phyloP scores from a whole-genome alignment of 164 flowering plant genomes.

The Santalum album region DNA sequence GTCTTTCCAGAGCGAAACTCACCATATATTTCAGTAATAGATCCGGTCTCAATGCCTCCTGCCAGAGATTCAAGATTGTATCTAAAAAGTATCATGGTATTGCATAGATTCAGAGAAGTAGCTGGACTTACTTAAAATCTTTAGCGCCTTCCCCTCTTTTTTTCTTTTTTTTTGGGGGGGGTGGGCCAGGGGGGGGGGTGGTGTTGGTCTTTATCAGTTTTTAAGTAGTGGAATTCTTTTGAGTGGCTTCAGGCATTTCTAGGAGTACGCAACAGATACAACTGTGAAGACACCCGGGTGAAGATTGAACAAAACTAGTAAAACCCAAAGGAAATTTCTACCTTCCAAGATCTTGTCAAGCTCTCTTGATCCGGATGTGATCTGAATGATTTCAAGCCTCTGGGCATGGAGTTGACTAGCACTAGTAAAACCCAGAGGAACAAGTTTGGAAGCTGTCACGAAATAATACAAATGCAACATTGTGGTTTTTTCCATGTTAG shows the following conservation, averaged over 20 bases:
- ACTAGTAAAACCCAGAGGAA: constrained; percentile 92
- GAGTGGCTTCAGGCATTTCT: no score
- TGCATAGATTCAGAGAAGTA: no score
- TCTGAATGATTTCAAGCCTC: constrained; percentile 81
- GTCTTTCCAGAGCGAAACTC: constrained; percentile 96
- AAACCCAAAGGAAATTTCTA: constrained; percentile 5
- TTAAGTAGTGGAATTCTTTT: no score
- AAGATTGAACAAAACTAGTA: no score
- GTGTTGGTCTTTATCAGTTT: no score
- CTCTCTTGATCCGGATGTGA: constrained; percentile 87
- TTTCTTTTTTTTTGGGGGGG: no score
- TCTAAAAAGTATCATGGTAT: not conserved
- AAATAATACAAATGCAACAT: constrained; percentile 7
- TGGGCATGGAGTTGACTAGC: constrained; percentile 91
- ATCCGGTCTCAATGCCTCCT: constrained; percentile 95
- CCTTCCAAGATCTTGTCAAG: constrained; percentile 91
- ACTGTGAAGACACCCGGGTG: no score
- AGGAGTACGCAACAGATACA: no score
- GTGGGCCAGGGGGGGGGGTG: no score
- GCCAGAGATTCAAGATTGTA: constrained; percentile 11
- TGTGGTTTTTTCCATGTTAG: no score
- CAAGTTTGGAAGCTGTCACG: constrained; percentile 68
- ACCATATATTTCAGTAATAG: constrained; percentile 92
- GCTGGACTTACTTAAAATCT: no score
- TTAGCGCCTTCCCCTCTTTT: no score